A percentile compares a stretch with the other conserved stretches of the same genome.
These are phyloP conservation scores for Cymbopogon citratus DNA, from an alignment of 176 grass and related monocot genomes.

Conservation along the genomic window DNA sequence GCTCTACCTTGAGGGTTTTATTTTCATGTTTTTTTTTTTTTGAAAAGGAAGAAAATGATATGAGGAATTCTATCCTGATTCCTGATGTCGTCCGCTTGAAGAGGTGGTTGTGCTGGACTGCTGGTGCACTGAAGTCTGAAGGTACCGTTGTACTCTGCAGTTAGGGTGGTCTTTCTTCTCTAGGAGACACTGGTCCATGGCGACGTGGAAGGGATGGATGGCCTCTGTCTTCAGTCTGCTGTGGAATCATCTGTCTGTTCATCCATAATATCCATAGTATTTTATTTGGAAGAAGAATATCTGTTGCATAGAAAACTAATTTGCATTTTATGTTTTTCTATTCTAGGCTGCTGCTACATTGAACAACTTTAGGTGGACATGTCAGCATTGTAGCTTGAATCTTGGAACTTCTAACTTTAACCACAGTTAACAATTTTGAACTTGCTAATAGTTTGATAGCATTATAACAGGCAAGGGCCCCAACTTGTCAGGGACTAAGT, in stretches of 20 bases:
- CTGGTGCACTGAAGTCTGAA: not conserved
- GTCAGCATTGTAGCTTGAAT: not conserved
- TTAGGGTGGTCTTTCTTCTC: not conserved
- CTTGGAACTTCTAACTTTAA: not conserved
- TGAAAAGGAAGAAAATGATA: too few relatives aligned
- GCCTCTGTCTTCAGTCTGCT: not conserved
- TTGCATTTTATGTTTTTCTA: not conserved
- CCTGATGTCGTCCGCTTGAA: not conserved
- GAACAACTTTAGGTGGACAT: not conserved
- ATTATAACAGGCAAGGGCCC: not conserved
- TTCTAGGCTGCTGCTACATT: not conserved
- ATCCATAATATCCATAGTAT: not conserved
- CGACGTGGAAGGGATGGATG: not conserved
- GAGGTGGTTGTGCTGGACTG: not conserved
- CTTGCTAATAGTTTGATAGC: not conserved
- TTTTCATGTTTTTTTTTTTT: not conserved
- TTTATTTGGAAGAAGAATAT: not conserved
- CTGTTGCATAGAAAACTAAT: not conserved
- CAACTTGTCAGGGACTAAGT: not conserved
- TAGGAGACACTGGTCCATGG: slow-evolving; percentile 6
- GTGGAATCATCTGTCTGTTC: not conserved
- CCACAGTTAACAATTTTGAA: too few relatives aligned
- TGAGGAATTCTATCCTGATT: not conserved
- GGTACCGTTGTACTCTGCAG: not conserved
- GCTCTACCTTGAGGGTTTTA: not conserved